A percentile compares a stretch with the other conserved stretches of the same genome.
These are phyloP conservation scores for Dendrostoma leiphaemia DNA, from an alignment of 2,329 filamentous ascomycete species.

Conservation along the genomic window DNA sequence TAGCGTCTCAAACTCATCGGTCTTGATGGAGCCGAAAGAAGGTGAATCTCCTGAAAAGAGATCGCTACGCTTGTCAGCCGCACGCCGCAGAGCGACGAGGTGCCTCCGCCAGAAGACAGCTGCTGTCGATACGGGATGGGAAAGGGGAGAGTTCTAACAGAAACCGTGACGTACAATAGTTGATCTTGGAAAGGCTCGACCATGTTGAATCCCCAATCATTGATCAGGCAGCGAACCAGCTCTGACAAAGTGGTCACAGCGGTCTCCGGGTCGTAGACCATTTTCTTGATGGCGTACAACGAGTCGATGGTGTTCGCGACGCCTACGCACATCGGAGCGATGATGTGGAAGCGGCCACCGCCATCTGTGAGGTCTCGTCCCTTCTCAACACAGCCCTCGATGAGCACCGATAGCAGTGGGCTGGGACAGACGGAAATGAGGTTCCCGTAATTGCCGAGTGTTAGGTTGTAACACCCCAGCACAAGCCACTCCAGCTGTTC, in stretches of 20 bases:
- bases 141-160: not conserved
- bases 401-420: conserved; percentile 8
- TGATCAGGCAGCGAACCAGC: conserved; percentile 6
- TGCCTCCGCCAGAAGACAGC: no score
- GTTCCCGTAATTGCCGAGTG: conserved; percentile 8
- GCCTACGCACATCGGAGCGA: conserved; percentile 6
- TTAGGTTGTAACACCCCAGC: conserved; percentile 9
- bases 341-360: conserved; percentile 5
- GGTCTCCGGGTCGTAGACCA: conserved; percentile 7
- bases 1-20: not conserved
- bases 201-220: conserved; percentile 15
- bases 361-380: conserved; percentile 12
- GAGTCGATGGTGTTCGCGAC: conserved; percentile 12
- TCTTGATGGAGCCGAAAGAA: not conserved
- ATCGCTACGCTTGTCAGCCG: no score
- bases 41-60: not conserved
- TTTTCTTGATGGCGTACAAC: conserved; percentile 15
- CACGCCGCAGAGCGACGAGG: no score
- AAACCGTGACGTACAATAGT: not conserved
- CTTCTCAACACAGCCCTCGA: conserved; percentile 8
- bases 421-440: conserved; percentile 6
- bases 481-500: conserved; percentile 9
- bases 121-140: no score
- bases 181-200: conserved; percentile 14
- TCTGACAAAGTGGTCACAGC: conserved; percentile 3